These are phyloP conservation scores for Beauveria sp. DNA, from an alignment of 2,329 filamentous ascomycete genomes.

Conservation along the genomic window DNA sequence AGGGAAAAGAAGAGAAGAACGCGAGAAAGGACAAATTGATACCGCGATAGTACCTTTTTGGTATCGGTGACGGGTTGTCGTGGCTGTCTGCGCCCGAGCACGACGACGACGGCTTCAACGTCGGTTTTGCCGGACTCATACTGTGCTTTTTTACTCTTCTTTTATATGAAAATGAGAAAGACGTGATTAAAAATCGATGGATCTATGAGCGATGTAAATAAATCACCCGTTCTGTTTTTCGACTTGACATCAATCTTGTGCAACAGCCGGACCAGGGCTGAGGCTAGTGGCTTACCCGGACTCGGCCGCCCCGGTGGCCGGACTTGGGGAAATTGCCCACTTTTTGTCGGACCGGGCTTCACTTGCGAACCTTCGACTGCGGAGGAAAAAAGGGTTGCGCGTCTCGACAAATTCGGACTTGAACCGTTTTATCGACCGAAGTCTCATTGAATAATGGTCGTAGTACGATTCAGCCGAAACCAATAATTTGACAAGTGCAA, in stretches of 20 bases:
- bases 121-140: no score
- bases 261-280: not conserved
- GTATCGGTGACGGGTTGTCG: no score
- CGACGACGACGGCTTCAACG: constrained; percentile 17
- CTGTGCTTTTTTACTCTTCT: no score
- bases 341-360: constrained; percentile 1
- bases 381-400: not conserved
- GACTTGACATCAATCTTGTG: no score
- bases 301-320: not conserved
- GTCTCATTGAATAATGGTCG: not conserved
- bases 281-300: not conserved
- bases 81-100: not conserved
- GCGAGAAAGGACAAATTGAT: constrained; percentile 42
- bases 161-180: not conserved
- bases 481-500: not conserved
- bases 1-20: constrained; percentile 53
- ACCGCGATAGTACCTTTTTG: not conserved
- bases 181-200: no score
- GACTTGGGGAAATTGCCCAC: not conserved
- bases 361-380: not conserved
- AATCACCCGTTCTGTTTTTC: no score
- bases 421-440: not conserved
- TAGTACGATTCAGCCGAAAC: not conserved
- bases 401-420: not conserved
- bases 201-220: no score